Percentiles rank a stretch among this genome's conserved stretches.
phyloP scores from a whole-genome alignment of 129 eudicot genomes.

The Pulicaria dysenterica region DNA sequence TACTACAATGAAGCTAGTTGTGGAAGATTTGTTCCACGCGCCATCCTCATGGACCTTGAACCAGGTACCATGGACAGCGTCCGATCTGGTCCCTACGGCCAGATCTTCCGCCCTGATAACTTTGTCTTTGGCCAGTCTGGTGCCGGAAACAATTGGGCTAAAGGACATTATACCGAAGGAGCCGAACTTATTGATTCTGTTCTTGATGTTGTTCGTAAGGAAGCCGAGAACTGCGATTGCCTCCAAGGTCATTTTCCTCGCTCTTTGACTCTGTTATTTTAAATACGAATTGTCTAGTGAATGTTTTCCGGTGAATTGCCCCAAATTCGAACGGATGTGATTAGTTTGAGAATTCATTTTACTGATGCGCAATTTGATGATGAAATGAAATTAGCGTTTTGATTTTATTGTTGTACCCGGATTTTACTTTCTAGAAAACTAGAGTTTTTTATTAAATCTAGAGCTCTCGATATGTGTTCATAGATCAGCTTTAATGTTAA shows the following conservation, averaged over 20 bases:
- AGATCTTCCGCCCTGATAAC: constrained; percentile 77
- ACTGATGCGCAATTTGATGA: constrained; percentile 1
- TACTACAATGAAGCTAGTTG: constrained; percentile 80
- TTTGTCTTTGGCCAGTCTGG: constrained; percentile 79
- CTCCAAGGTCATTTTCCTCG: constrained; percentile 47
- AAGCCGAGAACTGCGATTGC: constrained; percentile 72
- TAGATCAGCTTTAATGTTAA: neutral
- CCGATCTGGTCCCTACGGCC: constrained; percentile 76
- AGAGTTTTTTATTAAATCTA: neutral
- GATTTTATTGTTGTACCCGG: neutral
- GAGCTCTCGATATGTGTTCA: neutral
- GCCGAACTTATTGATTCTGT: constrained; percentile 78
- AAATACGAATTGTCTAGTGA: constrained; percentile 3
- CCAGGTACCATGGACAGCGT: constrained; percentile 87
- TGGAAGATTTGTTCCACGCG: constrained; percentile 73
- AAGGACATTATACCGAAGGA: constrained; percentile 82
- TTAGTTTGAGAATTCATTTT: constrained; percentile 8
- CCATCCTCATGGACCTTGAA: constrained; percentile 81
- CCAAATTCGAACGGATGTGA: constrained; percentile 6
- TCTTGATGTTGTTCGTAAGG: constrained; percentile 74
- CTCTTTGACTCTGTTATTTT: neutral
- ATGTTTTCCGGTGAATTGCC: neutral
- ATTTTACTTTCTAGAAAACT: constrained; percentile 3
- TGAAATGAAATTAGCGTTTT: constrained; percentile 5
- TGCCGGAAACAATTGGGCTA: constrained; percentile 77